Evolutionary conservation across 805 yeast species (phyloP).

Genomic region (Wickerhamiella hasegawae): DNA sequence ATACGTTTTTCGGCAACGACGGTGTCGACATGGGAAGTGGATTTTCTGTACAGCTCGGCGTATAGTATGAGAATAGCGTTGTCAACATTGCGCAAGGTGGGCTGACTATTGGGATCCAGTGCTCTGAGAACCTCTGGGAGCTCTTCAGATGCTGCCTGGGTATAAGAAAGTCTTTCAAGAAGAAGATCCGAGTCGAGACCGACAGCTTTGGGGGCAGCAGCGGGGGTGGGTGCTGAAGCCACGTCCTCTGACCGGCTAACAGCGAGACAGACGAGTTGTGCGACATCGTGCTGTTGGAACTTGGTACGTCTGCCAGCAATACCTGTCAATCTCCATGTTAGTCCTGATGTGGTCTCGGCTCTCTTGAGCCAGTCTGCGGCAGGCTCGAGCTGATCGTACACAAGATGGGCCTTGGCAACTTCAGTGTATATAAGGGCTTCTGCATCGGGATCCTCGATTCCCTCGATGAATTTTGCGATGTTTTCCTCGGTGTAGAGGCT

Average conservation of each 20-base stretch:
- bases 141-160: slow-evolving; percentile 27
- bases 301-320: slow-evolving; percentile 79
- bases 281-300: slow-evolving; percentile 53
- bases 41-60: slow-evolving; percentile 43
- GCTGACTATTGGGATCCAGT: slow-evolving; percentile 73
- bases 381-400: slow-evolving; percentile 19
- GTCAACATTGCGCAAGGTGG: slow-evolving; percentile 54
- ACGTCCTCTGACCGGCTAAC: slow-evolving; percentile 12
- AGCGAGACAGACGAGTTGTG: slow-evolving; percentile 68
- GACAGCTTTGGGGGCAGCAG: slow-evolving; percentile 34
- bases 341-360: slow-evolving; percentile 32
- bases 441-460: slow-evolving; percentile 18
- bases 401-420: slow-evolving; percentile 33
- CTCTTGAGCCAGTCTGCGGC: slow-evolving; percentile 13
- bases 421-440: slow-evolving; percentile 45
- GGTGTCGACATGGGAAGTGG: slow-evolving; percentile 55
- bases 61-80: slow-evolving; percentile 58
- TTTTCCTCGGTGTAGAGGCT: slow-evolving; percentile 10
- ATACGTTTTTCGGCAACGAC: slow-evolving; percentile 70
- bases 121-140: slow-evolving; percentile 22
- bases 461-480: slow-evolving; percentile 15
- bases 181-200: slow-evolving; percentile 60
- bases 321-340: slow-evolving; percentile 66
- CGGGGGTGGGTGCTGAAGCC: background rate
- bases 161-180: slow-evolving; percentile 59